Evolutionary conservation across 352 stramenopile species (phyloP), one percentile per base, ranked within the genome.

Genomic region (Phytophthora fragariaefolia): DNA sequence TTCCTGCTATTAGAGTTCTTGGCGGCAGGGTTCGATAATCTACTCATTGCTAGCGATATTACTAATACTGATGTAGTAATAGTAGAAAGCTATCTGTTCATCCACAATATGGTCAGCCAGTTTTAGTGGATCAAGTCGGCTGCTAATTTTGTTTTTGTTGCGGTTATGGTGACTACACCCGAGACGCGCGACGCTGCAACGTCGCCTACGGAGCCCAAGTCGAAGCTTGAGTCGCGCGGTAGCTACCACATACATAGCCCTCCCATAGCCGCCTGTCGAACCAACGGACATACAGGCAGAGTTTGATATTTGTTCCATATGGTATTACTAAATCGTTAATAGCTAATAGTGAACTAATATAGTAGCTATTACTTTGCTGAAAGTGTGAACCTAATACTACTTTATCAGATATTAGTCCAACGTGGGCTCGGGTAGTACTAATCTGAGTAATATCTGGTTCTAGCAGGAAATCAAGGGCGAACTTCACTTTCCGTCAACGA

Each of bases 111-210:
- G n/a, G n/a, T n/a, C n/a, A n/a, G n/a, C n/a, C n/a, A n/a, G n/a
- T n/a, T n/a, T n/a, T 36, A 36, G 6, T 36, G 12, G 6, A 36
- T 36, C 12, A 36, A 36, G 30, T 36, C 12, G 30, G 12, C n/a
- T n/a, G 30, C 30, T 36, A 36, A 6, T 36, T n/a, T n/a, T n/a
- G n/a, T n/a, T n/a, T 48, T 27, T 48, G 40, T 48, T 48, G 40
- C 40, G 40, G 40, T 48, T 48, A 48, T 48, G 40, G 40, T 18
- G 18, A 26, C 40, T 27, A 48, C 20, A 18, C n/a, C 40, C 40
- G 20, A 48, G 8, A 8, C 40, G 40, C 18, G 40, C 40, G 23
- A 24, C 40, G 40, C 40, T 48, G 40, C 40, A 26, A 17, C 40
- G n/a, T 48, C 40, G 40, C 40, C 18, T 48, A 27, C 40, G 40